Base-by-base conservation (phyloP, 495 filamentous ascomycete species). In the Podospora conica region DNA sequence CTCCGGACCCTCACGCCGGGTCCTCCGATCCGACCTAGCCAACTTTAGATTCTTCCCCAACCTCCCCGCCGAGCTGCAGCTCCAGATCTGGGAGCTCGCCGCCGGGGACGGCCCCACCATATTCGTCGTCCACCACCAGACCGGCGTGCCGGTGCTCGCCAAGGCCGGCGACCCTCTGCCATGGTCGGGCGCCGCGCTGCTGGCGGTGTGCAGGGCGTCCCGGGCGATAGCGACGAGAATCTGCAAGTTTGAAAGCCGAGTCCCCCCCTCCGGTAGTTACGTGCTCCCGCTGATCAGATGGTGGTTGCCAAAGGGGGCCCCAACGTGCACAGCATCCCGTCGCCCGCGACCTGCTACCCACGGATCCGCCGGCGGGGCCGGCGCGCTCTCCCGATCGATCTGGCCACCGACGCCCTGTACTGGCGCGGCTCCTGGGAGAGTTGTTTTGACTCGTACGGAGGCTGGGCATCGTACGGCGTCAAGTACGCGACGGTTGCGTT, bases 71-170 rank as follows among this genome's bases (percentile, higher is more conserved):
- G 59, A 61, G 28, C 11, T 61, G 10, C 28, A 40, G 29, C 18
- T 61, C 24, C 8, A 31, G 31, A 61, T 61, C 18, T 61, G 59
- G 31, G 59, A 61, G 28, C 22, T 31, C n/a, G 29, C 33, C 59
- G n/a, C 29, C 8, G 31, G 20, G 20, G 11, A 11, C 15, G 28
- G 28, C 9, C 58, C 28, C 24, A 12, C 33, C 12, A 15, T 40
- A 12, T 40, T 40, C 33, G 15, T 18, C 33, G 15, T 29, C 28
- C 28, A 29, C 28, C 28, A 29, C 9, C 9, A 10, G 11, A 29
- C 9, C 28, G 11, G 9, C 28, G 9, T 8, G 9, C 28, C 28
- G 9, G 28, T 3, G 9, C 9, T 10, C 28, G 28, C 1, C 9
- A 29, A 29, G 11, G 28, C 9, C 9, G 28, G 8, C n/a, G 15